Evolutionary conservation across 2,329 filamentous ascomycete genomes (phyloP), one percentile per base, ranked within the genome.

Genomic region (Coniochaeta sp.): DNA sequence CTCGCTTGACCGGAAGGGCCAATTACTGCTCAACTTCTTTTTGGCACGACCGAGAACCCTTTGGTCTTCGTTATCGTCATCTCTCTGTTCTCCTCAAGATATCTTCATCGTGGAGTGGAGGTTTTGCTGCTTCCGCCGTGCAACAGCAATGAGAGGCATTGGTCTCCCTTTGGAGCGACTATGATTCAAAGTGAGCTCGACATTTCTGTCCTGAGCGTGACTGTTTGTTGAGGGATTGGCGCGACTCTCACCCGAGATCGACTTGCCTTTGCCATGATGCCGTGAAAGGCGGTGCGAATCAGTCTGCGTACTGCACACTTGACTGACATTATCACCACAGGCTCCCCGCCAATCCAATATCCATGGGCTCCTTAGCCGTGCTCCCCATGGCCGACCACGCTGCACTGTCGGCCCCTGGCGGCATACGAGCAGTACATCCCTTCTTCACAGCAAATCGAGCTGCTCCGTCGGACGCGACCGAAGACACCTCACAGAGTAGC

Each of bases 301-400:
- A 9, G 11, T n/a, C 38, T 4, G 9, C 16, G 6, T 9, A 22
- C 22, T 26, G 19, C 6, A 26, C 24, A 47, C 26, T 22, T 6
- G 6, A 52, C 47, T 52, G 19, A 52, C 12, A 52, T n/a, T 3
- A 2, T 6, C 16, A 28, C 5, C 2, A 57, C 36, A 58, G 56
- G 7, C 6, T 14, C 17, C 5, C 6, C 56, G 26, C 11, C 14
- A 31, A 16, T 19, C 14, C 56, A 31, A 58, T 31, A 9, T 34
- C 56, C 38, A 58, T 58, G 56, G 56, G 34, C 22, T 58, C 56
- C 56, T 44, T 58, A 58, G 56, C 56, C 6, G 38, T 58, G 22
- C 56, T 58, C 38, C n/a, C 19, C 34, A 58, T 58, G 56, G 38
- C 33, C 24, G 56, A 58, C 38, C 34, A 58, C 34, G 17, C 24